These are phyloP conservation scores for Cordyceps tenuipes DNA, from an alignment of 2,329 filamentous ascomycete species.

Conservation along the genomic window DNA sequence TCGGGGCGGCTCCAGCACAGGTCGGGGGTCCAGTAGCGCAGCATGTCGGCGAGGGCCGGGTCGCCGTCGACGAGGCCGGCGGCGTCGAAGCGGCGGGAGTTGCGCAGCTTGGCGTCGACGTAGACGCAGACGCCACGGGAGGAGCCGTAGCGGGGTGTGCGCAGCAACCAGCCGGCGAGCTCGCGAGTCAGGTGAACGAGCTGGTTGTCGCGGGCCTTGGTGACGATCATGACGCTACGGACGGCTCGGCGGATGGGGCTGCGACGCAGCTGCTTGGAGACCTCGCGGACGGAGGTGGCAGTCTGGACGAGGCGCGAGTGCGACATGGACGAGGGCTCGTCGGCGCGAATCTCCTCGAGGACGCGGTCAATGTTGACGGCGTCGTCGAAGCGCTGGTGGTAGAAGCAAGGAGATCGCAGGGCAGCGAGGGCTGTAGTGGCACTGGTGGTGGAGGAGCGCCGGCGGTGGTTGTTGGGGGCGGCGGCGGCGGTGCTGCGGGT, in stretches of 20 bases:
- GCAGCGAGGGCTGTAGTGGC: conserved; percentile 42
- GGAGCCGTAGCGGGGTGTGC: conserved; percentile 80
- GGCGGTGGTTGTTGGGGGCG: conserved; percentile 20
- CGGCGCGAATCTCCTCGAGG: conserved; percentile 82
- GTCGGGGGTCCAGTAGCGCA: conserved; percentile 94
- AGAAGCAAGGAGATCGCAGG: conserved; percentile 90
- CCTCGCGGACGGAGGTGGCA: conserved; percentile 87
- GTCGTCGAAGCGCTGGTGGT: conserved; percentile 94
- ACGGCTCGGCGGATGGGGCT: conserved; percentile 88
- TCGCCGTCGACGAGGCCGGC: conserved; percentile 64
- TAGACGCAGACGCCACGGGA: conserved; percentile 93
- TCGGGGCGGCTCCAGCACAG: conserved; percentile 91
- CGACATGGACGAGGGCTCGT: conserved; percentile 67
- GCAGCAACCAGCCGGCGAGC: conserved; percentile 77
- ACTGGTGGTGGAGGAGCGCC: conserved; percentile 19
- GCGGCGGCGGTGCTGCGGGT: conserved; percentile 22
- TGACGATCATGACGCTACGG: conserved; percentile 94
- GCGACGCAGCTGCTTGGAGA: conserved; percentile 89
- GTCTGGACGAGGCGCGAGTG: conserved; percentile 93
- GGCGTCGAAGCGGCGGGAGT: conserved; percentile 80
- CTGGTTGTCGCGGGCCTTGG: conserved; percentile 91
- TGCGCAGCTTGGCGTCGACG: conserved; percentile 89
- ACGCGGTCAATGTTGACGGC: conserved; percentile 93
- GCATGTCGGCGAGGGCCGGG: conserved; percentile 69
- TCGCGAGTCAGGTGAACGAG: conserved; percentile 85